These are phyloP conservation scores for Candida krabiensis DNA, from an alignment of 805 yeast species.

Conservation along the genomic window DNA sequence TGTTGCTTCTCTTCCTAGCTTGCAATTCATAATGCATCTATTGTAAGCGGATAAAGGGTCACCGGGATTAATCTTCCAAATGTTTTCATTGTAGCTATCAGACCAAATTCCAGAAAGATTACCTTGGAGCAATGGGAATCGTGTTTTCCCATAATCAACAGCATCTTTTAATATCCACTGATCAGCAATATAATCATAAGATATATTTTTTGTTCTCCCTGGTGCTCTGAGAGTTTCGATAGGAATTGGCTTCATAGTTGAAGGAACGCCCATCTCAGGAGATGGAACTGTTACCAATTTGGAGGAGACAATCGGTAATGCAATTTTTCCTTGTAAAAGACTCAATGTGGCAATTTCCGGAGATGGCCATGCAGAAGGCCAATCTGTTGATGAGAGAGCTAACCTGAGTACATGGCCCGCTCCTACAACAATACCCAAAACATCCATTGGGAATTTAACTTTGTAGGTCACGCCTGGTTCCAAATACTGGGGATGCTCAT, in stretches of 20 bases:
- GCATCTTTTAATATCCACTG: constrained; percentile 33
- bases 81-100: constrained; percentile 38
- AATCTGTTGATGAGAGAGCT: constrained; percentile 42
- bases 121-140: constrained; percentile 27
- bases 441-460: constrained; percentile 36
- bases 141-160: constrained; percentile 35
- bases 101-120: constrained; percentile 35
- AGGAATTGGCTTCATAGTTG: constrained; percentile 28
- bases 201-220: constrained; percentile 20
- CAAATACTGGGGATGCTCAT: constrained; percentile 38
- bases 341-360: constrained; percentile 38
- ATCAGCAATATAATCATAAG: constrained; percentile 33
- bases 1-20: constrained; percentile 38
- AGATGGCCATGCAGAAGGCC: constrained; percentile 48
- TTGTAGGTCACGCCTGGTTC: constrained; percentile 32
- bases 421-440: constrained; percentile 33
- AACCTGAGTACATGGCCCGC: constrained; percentile 39
- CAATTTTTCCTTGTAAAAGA: constrained; percentile 28
- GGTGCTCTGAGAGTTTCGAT: constrained; percentile 25
- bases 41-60: constrained; percentile 41
- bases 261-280: constrained; percentile 30
- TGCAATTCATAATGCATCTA: constrained; percentile 38
- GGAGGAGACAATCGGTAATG: constrained; percentile 29
- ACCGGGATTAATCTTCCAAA: constrained; percentile 33
- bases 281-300: constrained; percentile 5